Evolutionary conservation across 2,329 filamentous ascomycete genomes (phyloP).

Genomic region (Penicillium sclerotiorum): DNA sequence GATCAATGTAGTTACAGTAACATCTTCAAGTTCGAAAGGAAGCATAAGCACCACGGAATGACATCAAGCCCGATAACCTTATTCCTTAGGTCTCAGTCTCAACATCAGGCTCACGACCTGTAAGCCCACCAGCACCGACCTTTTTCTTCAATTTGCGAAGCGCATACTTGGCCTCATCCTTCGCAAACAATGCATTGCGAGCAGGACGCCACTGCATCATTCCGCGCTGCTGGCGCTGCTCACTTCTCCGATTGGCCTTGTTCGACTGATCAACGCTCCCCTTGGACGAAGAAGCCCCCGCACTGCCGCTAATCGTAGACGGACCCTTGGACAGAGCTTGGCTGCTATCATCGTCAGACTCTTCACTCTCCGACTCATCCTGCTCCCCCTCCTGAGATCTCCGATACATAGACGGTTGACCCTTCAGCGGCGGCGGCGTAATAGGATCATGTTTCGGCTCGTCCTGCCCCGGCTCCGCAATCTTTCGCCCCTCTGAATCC

Average conservation of each 20-base stretch:
- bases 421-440: constrained; percentile 46
- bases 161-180: constrained; percentile 81
- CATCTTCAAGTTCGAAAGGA: no score
- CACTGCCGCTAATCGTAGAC: constrained; percentile 20
- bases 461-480: constrained; percentile 59
- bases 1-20: no score
- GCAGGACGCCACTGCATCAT: constrained; percentile 95
- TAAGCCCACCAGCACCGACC: constrained; percentile 65
- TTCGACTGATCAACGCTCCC: constrained; percentile 28
- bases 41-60: neutral
- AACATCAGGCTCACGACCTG: constrained; percentile 81
- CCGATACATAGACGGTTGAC: constrained; percentile 4
- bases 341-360: constrained; percentile 1
- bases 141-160: constrained; percentile 74
- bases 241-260: constrained; percentile 45
- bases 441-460: constrained; percentile 55
- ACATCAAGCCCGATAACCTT: neutral
- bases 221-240: constrained; percentile 84
- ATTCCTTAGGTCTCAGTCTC: constrained; percentile 66
- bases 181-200: constrained; percentile 81
- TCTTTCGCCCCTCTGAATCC: constrained; percentile 56
- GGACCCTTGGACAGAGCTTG: constrained; percentile 8
- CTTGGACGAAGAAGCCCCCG: constrained; percentile 18
- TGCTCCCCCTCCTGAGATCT: constrained; percentile 18
- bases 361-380: constrained; percentile 10